Evolutionary conservation across 345 rosid species (phyloP).

Genomic region (Raphanus raphanistrum): DNA sequence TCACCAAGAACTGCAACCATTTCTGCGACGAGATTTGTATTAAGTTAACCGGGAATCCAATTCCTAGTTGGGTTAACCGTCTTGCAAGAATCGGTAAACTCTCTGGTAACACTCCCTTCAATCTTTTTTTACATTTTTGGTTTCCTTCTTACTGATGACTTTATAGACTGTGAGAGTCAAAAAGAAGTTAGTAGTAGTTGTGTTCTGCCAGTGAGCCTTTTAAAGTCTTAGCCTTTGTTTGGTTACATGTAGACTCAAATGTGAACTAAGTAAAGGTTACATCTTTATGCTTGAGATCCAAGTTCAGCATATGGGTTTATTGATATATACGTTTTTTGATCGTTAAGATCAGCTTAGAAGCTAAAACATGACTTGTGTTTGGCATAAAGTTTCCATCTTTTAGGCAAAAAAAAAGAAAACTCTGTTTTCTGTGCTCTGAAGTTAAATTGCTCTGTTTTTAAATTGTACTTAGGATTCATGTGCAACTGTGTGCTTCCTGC

Average conservation of each 20-base stretch:
- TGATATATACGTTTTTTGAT: neutral
- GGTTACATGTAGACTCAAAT: neutral
- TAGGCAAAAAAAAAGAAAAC: neutral
- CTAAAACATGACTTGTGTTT: neutral
- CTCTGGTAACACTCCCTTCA: slow-evolving; percentile 26
- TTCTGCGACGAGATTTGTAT: slow-evolving; percentile 89
- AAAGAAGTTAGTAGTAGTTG: neutral
- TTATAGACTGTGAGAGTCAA: too few species aligned
- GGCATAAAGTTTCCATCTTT: slow-evolving; percentile 3
- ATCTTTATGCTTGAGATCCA: slow-evolving; percentile 13
- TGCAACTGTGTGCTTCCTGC: slow-evolving; percentile 95
- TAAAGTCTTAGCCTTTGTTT: neutral
- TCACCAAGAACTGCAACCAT: slow-evolving; percentile 95
- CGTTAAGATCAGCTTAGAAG: neutral
- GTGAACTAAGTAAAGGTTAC: neutral
- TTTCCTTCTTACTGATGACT: neutral
- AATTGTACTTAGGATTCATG: slow-evolving; percentile 54
- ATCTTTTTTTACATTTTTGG: neutral
- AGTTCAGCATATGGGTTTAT: slow-evolving; percentile 12
- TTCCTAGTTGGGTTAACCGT: slow-evolving; percentile 94
- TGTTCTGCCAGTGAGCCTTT: neutral
- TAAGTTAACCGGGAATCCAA: slow-evolving; percentile 73
- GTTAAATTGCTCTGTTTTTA: neutral
- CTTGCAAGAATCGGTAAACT: slow-evolving; percentile 88
- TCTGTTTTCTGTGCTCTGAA: slow-evolving; percentile 22